Percentiles rank a stretch among this genome's conserved stretches.
Conservation (phyloP, 345 rosid genomes). For the Lepidium aucheri region DNA sequence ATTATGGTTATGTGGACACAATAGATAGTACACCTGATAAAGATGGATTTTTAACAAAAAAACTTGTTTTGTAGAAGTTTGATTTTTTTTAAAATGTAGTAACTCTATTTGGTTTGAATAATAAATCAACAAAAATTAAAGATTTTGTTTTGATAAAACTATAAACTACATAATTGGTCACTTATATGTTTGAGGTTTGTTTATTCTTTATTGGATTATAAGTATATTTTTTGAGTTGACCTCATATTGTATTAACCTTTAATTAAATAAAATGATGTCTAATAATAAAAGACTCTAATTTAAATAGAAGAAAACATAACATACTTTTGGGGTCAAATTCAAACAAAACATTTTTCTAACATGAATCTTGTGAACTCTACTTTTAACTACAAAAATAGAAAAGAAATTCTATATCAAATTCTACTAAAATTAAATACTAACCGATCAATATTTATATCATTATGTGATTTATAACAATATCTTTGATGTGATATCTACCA, state of each 20-base stretch:
- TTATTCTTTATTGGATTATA: not conserved
- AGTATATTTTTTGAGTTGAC: not conserved
- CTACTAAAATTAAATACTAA: too few species aligned
- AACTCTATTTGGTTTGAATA: not conserved
- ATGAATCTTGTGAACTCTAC: not conserved
- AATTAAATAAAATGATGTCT: not conserved
- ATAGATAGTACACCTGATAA: conserved; percentile 21
- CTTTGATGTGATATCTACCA: too few species aligned
- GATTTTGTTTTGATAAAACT: not conserved
- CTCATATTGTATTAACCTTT: too few species aligned
- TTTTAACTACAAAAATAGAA: not conserved
- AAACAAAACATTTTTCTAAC: not conserved
- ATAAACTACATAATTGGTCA: not conserved
- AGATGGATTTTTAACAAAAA: not conserved
- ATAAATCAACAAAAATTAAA: not conserved
- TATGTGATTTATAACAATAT: too few species aligned
- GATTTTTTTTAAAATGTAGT: too few species aligned
- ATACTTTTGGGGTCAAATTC: not conserved
- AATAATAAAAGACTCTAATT: not conserved
- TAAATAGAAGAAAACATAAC: not conserved
- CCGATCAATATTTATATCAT: too few species aligned
- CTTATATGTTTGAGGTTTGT: not conserved
- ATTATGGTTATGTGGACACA: conserved; percentile 25
- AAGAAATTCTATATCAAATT: too few species aligned
- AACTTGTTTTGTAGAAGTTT: too few species aligned